Evolutionary conservation across 2,329 filamentous ascomycete species (phyloP).

Genomic region (Verticillium klebahnii): DNA sequence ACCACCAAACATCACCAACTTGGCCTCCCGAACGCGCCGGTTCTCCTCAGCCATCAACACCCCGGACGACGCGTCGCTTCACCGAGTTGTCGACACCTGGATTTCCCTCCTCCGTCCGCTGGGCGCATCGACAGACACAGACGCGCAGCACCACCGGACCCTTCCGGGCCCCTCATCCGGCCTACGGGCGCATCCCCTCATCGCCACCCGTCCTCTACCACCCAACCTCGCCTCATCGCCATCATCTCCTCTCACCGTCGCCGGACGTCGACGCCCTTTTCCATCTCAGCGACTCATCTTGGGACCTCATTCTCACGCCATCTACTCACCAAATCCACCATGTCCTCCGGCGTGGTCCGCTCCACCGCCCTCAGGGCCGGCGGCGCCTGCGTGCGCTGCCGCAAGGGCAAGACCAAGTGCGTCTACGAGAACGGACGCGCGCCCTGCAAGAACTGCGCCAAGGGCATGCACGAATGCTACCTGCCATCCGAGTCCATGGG

Average conservation of each 20-base stretch:
- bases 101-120: background rate
- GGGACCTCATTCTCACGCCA: background rate
- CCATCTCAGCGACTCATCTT: background rate
- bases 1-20: background rate
- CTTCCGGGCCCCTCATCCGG: background rate
- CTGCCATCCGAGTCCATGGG: slow-evolving; percentile 57
- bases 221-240: background rate
- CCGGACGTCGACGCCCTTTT: background rate
- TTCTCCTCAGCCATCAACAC: background rate
- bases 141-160: background rate
- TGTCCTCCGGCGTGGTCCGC: slow-evolving; percentile 46
- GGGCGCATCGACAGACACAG: background rate
- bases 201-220: background rate
- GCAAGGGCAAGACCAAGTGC: slow-evolving; percentile 61
- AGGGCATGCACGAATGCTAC: slow-evolving; percentile 61
- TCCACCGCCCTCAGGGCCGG: slow-evolving; percentile 57
- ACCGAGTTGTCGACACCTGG: background rate
- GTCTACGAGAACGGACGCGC: slow-evolving; percentile 59
- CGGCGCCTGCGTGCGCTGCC: slow-evolving; percentile 58
- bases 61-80: background rate
- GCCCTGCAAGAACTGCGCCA: slow-evolving; percentile 61
- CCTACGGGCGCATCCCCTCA: background rate
- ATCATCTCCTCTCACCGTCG: background rate
- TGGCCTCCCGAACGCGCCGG: slow-evolving; percentile 1
- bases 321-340: slow-evolving; percentile 15